Percentiles rank a stretch among this genome's conserved stretches.
These are phyloP conservation scores for Crithidia fasciculata DNA, from an alignment of 208 protist species.

Conservation along the genomic window DNA sequence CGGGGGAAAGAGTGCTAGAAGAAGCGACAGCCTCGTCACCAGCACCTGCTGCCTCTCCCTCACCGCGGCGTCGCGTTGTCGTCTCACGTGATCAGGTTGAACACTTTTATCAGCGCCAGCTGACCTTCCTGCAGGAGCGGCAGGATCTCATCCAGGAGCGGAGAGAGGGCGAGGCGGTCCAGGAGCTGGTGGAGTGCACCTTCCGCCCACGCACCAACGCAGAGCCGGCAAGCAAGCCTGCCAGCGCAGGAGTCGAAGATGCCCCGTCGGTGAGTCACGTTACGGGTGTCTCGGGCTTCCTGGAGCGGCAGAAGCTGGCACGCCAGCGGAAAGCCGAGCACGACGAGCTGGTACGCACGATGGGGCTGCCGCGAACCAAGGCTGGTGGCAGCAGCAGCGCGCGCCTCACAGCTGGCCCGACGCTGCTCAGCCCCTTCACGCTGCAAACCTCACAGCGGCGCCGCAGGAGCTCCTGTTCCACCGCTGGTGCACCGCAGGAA, in stretches of 20 bases:
- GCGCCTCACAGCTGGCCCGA: neutral
- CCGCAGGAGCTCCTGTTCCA: constrained; percentile 1
- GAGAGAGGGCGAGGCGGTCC: constrained; percentile 33
- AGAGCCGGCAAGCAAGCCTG: constrained; percentile 2
- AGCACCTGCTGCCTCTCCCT: neutral
- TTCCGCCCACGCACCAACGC: constrained; percentile 75
- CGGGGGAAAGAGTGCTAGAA: neutral
- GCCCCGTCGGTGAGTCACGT: constrained; percentile 37
- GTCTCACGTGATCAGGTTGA: constrained; percentile 38
- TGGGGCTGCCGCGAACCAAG: constrained; percentile 36
- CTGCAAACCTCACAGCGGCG: constrained; percentile 25
- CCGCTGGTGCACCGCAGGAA: neutral
- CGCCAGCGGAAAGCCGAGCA: constrained; percentile 51
- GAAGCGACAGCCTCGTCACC: neutral
- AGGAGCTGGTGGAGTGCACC: constrained; percentile 82
- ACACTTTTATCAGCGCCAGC: constrained; percentile 67
- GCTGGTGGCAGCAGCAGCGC: neutral
- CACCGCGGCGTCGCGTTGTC: constrained; percentile 1
- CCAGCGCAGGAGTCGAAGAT: neutral
- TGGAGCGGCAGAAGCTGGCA: constrained; percentile 65
- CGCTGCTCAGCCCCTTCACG: constrained; percentile 21
- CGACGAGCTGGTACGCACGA: constrained; percentile 42
- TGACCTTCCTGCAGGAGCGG: constrained; percentile 31
- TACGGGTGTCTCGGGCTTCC: constrained; percentile 56
- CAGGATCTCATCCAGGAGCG: constrained; percentile 29